These are phyloP conservation scores for Eucalyptus pauciflora DNA, from an alignment of 345 rosid genomes.

Conservation along the genomic window DNA sequence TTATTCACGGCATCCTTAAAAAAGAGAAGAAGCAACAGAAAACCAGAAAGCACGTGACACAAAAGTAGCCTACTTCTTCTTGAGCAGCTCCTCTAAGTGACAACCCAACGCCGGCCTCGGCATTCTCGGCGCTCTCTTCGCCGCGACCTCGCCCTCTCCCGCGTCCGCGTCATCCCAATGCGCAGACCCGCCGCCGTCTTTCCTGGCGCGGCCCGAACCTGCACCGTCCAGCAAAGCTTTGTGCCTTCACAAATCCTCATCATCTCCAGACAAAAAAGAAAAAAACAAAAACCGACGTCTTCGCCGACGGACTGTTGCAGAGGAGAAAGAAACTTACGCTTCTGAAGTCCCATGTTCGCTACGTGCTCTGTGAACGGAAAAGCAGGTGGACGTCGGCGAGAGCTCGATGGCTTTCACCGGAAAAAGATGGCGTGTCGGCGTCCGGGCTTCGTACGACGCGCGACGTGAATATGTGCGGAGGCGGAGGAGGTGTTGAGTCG, in stretches of 20 bases:
- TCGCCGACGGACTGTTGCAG: not conserved
- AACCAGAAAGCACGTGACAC: not conserved
- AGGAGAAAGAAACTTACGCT: not conserved
- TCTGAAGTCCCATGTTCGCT: not conserved
- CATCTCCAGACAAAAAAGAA: not conserved
- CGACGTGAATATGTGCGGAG: not conserved
- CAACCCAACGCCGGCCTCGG: not conserved
- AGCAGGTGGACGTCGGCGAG: not conserved
- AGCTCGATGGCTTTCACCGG: not conserved
- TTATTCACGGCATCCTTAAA: not conserved
- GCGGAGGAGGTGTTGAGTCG: not conserved
- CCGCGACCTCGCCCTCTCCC: not conserved
- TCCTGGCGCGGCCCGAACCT: not conserved
- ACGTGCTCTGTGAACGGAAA: not conserved
- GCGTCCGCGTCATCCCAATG: not conserved
- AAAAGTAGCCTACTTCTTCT: not conserved
- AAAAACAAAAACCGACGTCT: not conserved
- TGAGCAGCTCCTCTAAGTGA: not conserved
- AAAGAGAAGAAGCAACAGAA: not conserved
- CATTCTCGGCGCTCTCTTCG: not conserved
- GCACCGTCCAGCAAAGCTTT: not conserved
- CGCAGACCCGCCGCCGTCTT: not conserved
- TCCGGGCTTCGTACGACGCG: not conserved
- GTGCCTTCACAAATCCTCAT: not conserved
- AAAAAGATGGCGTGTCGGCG: not conserved